phyloP scores from a whole-genome alignment of 495 filamentous ascomycete species.

The Aspergillus coremiiformis region DNA sequence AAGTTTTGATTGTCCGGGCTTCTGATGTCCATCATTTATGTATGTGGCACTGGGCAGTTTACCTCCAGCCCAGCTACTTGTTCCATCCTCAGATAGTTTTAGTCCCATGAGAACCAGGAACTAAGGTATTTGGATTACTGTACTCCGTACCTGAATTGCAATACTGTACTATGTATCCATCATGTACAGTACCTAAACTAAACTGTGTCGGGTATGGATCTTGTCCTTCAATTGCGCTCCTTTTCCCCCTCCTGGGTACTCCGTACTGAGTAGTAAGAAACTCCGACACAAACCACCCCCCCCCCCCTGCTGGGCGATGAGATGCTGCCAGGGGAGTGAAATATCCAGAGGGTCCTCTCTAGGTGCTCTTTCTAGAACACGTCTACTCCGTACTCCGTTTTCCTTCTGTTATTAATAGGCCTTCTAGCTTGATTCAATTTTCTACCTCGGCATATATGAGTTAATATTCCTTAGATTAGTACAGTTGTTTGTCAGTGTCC shows the following conservation, averaged over 20 bases:
- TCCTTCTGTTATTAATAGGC: not conserved
- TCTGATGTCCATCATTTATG: not conserved
- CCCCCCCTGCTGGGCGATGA: not conserved
- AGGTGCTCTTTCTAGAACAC: not conserved
- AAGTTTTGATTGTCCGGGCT: not conserved
- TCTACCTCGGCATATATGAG: not conserved
- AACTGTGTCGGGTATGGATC: not conserved
- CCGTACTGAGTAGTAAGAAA: too few relatives aligned
- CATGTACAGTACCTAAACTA: not conserved
- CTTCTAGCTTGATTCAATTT: not conserved
- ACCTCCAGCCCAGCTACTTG: too few relatives aligned
- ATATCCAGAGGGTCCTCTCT: not conserved
- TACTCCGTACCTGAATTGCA: not conserved
- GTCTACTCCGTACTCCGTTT: not conserved
- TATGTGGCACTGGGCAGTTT: too few relatives aligned
- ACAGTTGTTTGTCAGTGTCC: not conserved
- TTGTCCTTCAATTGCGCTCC: not conserved
- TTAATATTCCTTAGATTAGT: not conserved
- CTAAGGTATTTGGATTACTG: not conserved
- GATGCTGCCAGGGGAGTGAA: not conserved
- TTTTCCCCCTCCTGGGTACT: not conserved
- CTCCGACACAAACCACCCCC: not conserved
- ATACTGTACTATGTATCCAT: not conserved
- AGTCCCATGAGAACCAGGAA: not conserved
- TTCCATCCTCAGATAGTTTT: not conserved